Evolutionary conservation across 176 grass and related monocot genomes (phyloP).

Genomic region (Musa acuminata): DNA sequence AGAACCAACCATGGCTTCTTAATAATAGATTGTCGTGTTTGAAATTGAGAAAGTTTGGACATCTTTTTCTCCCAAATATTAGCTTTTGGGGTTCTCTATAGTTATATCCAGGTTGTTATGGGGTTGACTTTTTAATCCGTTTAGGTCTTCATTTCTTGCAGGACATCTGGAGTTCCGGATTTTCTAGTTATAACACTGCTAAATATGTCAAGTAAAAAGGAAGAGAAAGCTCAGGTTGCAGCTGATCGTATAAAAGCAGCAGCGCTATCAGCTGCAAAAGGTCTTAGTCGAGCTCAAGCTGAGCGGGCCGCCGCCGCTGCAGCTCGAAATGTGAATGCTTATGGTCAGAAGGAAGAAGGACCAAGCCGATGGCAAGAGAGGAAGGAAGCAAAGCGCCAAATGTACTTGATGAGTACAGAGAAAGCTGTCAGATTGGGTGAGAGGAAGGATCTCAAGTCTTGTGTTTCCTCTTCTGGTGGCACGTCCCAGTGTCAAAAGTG

Average conservation of each 20-base stretch:
- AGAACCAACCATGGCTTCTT: background rate
- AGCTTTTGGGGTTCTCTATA: background rate
- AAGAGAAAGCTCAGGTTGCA: constrained; percentile 38
- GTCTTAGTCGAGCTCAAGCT: constrained; percentile 70
- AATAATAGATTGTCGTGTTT: background rate
- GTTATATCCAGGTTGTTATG: no score
- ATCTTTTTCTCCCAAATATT: background rate
- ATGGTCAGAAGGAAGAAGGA: constrained; percentile 81
- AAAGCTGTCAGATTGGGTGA: constrained; percentile 55
- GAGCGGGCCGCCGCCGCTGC: constrained; percentile 47
- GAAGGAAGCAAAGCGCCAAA: constrained; percentile 74
- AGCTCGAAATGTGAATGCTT: constrained; percentile 69
- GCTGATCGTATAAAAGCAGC: constrained; percentile 51
- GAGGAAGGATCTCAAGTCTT: constrained; percentile 49
- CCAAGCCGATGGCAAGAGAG: constrained; percentile 67
- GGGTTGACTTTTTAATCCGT: no score
- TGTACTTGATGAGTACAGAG: constrained; percentile 87
- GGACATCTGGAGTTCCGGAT: background rate
- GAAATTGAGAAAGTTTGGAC: background rate
- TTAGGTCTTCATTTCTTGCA: background rate
- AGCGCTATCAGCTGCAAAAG: constrained; percentile 48
- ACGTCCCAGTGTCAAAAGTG: constrained; percentile 61
- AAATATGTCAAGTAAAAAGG: constrained; percentile 52
- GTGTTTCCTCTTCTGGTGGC: constrained; percentile 24
- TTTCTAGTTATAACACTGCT: no score